phyloP scores from a whole-genome alignment of 2,329 filamentous ascomycete species.

The Byssochlamys sp. region DNA sequence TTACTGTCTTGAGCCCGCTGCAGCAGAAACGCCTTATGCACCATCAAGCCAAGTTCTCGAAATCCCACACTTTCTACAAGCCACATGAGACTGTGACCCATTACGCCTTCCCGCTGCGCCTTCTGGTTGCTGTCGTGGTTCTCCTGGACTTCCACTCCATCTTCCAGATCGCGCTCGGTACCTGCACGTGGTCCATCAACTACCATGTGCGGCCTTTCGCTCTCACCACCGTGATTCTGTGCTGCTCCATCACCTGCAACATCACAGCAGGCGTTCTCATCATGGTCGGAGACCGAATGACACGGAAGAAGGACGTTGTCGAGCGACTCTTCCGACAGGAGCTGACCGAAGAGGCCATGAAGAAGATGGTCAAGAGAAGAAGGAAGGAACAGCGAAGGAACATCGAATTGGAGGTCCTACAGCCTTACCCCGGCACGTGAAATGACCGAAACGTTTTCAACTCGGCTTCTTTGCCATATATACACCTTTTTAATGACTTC shows the following conservation, averaged over 20 bases:
- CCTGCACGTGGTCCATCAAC: slow-evolving; percentile 68
- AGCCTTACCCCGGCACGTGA: slow-evolving; percentile 11
- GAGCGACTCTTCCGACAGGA: slow-evolving; percentile 68
- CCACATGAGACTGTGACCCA: slow-evolving; percentile 78
- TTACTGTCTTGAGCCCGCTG: slow-evolving; percentile 52
- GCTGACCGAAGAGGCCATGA: slow-evolving; percentile 57
- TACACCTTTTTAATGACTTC: neutral
- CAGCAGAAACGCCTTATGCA: slow-evolving; percentile 64
- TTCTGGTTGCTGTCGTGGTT: slow-evolving; percentile 68
- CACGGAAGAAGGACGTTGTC: slow-evolving; percentile 76
- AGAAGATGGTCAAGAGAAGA: slow-evolving; percentile 44
- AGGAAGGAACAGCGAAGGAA: slow-evolving; percentile 29
- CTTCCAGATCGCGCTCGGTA: slow-evolving; percentile 69
- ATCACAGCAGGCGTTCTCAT: slow-evolving; percentile 68
- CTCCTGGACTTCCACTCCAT: slow-evolving; percentile 70
- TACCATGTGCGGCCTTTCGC: slow-evolving; percentile 61
- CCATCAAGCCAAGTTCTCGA: slow-evolving; percentile 70
- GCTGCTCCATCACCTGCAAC: slow-evolving; percentile 67
- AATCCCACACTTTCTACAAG: slow-evolving; percentile 81
- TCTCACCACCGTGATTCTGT: slow-evolving; percentile 71
- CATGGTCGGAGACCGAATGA: slow-evolving; percentile 62
- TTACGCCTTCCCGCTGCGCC: slow-evolving; percentile 63
- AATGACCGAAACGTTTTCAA: neutral
- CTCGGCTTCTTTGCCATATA: neutral
- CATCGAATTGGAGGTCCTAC: slow-evolving; percentile 10